Evolutionary conservation across 768 basidiomycete species (phyloP).

Genomic region (Macrolepiota fuliginosa): DNA sequence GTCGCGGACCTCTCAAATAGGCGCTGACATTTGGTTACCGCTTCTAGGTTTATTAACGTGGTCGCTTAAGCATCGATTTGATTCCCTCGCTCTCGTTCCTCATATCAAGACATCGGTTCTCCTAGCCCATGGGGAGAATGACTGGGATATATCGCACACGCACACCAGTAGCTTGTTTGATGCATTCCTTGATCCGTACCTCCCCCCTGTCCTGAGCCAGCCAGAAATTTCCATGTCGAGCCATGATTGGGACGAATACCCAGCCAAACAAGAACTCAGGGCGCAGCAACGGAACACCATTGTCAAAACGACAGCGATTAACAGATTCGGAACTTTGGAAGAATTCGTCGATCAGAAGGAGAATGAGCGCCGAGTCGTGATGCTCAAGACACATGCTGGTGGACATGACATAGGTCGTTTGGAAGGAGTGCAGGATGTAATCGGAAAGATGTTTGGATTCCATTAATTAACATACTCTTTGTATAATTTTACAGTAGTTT

Average conservation of each 20-base stretch:
- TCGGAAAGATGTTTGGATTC: slow-evolving; percentile 41
- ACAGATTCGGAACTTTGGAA: slow-evolving; percentile 43
- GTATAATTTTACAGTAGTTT: not conserved
- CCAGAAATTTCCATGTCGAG: slow-evolving; percentile 32
- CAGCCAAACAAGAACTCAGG: slow-evolving; percentile 33
- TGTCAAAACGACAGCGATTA: slow-evolving; percentile 41
- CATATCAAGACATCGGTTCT: slow-evolving; percentile 65
- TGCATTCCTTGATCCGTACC: slow-evolving; percentile 54
- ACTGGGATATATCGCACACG: slow-evolving; percentile 67
- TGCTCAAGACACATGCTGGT: slow-evolving; percentile 57
- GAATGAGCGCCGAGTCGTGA: slow-evolving; percentile 44
- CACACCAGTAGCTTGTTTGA: slow-evolving; percentile 73
- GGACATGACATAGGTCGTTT: slow-evolving; percentile 57
- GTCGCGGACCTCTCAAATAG: not conserved
- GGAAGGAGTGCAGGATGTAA: slow-evolving; percentile 70
- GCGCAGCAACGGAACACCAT: slow-evolving; percentile 35
- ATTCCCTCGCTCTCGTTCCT: slow-evolving; percentile 59
- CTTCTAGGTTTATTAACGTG: slow-evolving; percentile 49
- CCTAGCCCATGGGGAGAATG: slow-evolving; percentile 70
- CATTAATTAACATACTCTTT: slow-evolving; percentile 12
- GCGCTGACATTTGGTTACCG: slow-evolving; percentile 2
- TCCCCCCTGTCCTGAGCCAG: slow-evolving; percentile 36
- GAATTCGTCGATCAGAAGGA: slow-evolving; percentile 29
- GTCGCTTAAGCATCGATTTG: slow-evolving; percentile 55
- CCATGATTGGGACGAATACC: slow-evolving; percentile 42